Conservation (phyloP, 345 rosid genomes). For the Excoecaria agallocha region DNA sequence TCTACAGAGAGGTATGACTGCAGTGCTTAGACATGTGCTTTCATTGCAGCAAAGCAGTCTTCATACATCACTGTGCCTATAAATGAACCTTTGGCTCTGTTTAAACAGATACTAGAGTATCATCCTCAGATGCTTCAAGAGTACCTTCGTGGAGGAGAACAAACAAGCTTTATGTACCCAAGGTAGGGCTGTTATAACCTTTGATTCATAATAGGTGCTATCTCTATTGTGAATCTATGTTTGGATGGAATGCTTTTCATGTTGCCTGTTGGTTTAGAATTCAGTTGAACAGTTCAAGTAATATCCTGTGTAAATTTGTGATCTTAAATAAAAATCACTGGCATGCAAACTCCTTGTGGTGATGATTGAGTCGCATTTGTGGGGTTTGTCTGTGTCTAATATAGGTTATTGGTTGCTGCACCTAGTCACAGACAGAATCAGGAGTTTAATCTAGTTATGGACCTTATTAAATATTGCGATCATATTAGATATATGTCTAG, state of each 20-base stretch:
- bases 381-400: no score
- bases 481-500: no score
- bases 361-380: no score
- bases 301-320: background rate
- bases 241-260: background rate
- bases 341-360: background rate
- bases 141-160: constrained; percentile 90
- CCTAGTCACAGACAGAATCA: no score
- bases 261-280: background rate
- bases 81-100: constrained; percentile 19
- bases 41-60: constrained; percentile 4
- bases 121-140: constrained; percentile 98
- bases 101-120: constrained; percentile 79
- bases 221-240: background rate
- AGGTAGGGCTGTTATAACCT: constrained; percentile 37
- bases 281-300: background rate
- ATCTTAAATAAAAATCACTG: background rate
- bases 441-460: no score
- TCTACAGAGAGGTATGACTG: constrained; percentile 80
- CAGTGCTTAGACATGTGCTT: constrained; percentile 15
- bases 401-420: no score
- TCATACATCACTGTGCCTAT: constrained; percentile 2
- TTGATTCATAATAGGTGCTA: background rate
- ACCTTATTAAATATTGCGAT: no score
- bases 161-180: constrained; percentile 96